Conservation (phyloP, 1,139 yeast species). For the Magnusiomyces sp. region DNA sequence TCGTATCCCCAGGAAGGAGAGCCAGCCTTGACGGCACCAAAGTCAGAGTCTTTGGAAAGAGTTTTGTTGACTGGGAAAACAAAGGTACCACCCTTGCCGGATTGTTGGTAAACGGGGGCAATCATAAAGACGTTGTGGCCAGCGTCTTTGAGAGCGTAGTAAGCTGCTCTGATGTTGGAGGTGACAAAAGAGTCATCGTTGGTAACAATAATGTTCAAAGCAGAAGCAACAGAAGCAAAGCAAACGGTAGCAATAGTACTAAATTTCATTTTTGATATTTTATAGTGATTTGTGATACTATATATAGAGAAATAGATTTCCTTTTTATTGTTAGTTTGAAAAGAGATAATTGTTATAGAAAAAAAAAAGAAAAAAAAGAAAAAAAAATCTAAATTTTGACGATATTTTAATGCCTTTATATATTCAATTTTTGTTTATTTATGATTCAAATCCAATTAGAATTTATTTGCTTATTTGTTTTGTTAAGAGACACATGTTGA, state of each 20-base stretch:
- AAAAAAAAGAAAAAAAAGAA: too few relatives aligned
- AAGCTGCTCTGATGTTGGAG: constrained; percentile 52
- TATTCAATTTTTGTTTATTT: too few relatives aligned
- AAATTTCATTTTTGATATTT: constrained; percentile 3
- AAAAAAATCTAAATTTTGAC: too few relatives aligned
- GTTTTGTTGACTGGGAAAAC: constrained; percentile 38
- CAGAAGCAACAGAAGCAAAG: neutral
- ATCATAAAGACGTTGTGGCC: constrained; percentile 49
- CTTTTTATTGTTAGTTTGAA: too few relatives aligned
- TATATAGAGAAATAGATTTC: too few relatives aligned
- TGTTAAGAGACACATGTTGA: too few relatives aligned
- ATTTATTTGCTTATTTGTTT: too few relatives aligned
- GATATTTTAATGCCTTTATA: too few relatives aligned
- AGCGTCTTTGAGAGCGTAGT: constrained; percentile 44
- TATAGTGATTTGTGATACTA: too few relatives aligned
- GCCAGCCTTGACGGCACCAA: constrained; percentile 35
- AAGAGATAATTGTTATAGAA: too few relatives aligned
- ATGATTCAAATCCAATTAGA: too few relatives aligned
- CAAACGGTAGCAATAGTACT: neutral
- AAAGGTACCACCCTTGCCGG: constrained; percentile 52
- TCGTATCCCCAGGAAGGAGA: constrained; percentile 41
- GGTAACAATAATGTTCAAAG: constrained; percentile 39
- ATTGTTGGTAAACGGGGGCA: constrained; percentile 52
- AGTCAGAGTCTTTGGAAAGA: constrained; percentile 35
- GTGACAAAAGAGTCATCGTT: constrained; percentile 56